phyloP scores from a whole-genome alignment of 2,329 filamentous ascomycete genomes.

The Hortaea werneckii region DNA sequence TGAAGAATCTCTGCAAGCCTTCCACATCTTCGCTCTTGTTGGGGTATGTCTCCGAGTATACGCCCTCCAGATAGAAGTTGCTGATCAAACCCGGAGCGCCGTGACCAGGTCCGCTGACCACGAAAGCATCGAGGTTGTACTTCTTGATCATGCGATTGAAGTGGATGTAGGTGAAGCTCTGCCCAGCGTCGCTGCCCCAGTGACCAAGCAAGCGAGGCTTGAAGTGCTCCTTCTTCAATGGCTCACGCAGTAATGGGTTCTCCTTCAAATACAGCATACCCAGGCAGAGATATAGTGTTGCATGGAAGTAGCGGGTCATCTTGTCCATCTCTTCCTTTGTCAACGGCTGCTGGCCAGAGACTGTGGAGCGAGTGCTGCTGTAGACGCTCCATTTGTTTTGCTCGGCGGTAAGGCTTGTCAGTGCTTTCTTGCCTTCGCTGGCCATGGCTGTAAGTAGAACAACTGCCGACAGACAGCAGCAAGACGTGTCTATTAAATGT shows the following conservation, averaged over 20 bases:
- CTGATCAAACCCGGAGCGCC: slow-evolving; percentile 67
- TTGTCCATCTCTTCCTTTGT: slow-evolving; percentile 56
- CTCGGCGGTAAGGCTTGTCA: slow-evolving; percentile 12
- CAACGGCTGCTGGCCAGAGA: slow-evolving; percentile 41
- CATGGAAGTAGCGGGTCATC: slow-evolving; percentile 64
- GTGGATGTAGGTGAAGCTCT: slow-evolving; percentile 73
- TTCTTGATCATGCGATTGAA: slow-evolving; percentile 77
- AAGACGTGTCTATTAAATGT: too few relatives aligned
- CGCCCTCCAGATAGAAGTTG: slow-evolving; percentile 67
- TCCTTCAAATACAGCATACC: slow-evolving; percentile 68
- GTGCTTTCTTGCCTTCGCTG: background rate
- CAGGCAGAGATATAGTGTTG: slow-evolving; percentile 63
- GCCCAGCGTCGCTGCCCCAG: slow-evolving; percentile 71
- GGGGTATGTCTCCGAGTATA: slow-evolving; percentile 68
- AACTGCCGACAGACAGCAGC: background rate
- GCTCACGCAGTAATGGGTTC: slow-evolving; percentile 62
- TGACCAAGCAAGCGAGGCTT: slow-evolving; percentile 67
- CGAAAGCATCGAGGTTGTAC: slow-evolving; percentile 61
- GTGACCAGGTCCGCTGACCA: slow-evolving; percentile 67
- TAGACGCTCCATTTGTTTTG: slow-evolving; percentile 22
- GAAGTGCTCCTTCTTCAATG: slow-evolving; percentile 58
- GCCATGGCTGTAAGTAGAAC: background rate
- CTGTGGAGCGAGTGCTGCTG: slow-evolving; percentile 21
- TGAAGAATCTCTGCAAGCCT: slow-evolving; percentile 68
- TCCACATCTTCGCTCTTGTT: slow-evolving; percentile 59